Percentiles rank a stretch among this genome's conserved stretches.
These are phyloP conservation scores for Lanzia echinophila DNA, from an alignment of 2,329 filamentous ascomycete genomes.

Conservation along the genomic window DNA sequence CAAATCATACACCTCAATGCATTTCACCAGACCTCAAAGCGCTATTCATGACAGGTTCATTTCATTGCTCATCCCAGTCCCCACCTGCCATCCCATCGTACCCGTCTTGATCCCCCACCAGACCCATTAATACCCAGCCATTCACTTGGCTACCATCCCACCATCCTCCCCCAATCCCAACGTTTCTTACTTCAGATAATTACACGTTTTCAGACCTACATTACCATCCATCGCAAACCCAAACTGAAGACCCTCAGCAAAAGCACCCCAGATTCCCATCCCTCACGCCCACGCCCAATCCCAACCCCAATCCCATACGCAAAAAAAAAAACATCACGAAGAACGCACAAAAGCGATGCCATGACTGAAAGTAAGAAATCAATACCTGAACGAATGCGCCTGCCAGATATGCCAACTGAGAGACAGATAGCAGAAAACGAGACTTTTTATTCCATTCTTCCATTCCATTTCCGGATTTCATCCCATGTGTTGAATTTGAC, in stretches of 20 bases:
- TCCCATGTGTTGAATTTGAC: background rate
- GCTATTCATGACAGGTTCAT: background rate
- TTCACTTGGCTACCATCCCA: background rate
- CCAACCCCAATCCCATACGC: background rate
- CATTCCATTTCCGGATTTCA: background rate
- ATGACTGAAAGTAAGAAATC: background rate
- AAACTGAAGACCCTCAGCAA: background rate
- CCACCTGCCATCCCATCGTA: background rate
- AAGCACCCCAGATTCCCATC: background rate
- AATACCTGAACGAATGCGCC: background rate
- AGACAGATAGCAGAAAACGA: background rate
- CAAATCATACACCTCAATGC: too few relatives aligned
- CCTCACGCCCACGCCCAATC: background rate
- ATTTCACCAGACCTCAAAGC: background rate
- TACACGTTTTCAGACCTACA: background rate
- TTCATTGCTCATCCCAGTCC: background rate
- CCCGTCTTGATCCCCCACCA: background rate
- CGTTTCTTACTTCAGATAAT: background rate
- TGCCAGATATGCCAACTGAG: background rate
- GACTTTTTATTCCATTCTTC: background rate
- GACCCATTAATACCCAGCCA: background rate
- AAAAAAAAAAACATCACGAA: background rate
- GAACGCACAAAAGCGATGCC: background rate
- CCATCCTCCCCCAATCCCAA: background rate
- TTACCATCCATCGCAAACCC: background rate